phyloP scores from a whole-genome alignment of 768 basidiomycete species.

The Boletus pseudopeckii region DNA sequence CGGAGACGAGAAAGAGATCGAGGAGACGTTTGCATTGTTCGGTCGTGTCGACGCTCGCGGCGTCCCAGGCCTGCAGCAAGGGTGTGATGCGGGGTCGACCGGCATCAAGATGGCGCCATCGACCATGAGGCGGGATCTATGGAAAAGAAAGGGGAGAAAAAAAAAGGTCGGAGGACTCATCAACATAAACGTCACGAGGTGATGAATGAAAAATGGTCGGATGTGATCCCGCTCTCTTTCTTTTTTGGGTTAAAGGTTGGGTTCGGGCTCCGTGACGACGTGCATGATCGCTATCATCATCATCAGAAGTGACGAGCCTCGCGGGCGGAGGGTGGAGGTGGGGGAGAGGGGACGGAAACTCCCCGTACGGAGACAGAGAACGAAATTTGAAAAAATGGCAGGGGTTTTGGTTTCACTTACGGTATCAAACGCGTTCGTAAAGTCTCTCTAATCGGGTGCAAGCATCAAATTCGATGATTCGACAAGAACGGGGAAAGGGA shows the following conservation, averaged over 20 bases:
- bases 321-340: slow-evolving; percentile 7
- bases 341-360: not conserved
- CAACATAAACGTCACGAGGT: slow-evolving; percentile 1
- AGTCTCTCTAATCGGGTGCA: slow-evolving; percentile 62
- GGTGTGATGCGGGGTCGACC: slow-evolving; percentile 61
- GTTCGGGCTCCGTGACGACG: not conserved
- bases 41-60: slow-evolving; percentile 39
- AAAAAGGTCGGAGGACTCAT: not conserved
- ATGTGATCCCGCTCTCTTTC: not conserved
- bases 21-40: slow-evolving; percentile 73
- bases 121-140: slow-evolving; percentile 83
- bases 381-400: not conserved
- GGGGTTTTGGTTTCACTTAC: slow-evolving; percentile 38
- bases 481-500: not conserved
- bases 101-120: slow-evolving; percentile 86
- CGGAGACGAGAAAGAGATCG: slow-evolving; percentile 88
- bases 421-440: slow-evolving; percentile 59
- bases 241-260: too few species aligned
- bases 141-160: too few species aligned
- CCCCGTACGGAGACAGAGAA: not conserved
- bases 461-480: slow-evolving; percentile 1
- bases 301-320: not conserved
- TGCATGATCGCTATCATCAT: not conserved
- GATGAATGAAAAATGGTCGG: not conserved
- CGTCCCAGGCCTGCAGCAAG: slow-evolving; percentile 55